These are phyloP conservation scores for Talaromyces sp. DNA, from an alignment of 2,329 filamentous ascomycete genomes.

Conservation along the genomic window DNA sequence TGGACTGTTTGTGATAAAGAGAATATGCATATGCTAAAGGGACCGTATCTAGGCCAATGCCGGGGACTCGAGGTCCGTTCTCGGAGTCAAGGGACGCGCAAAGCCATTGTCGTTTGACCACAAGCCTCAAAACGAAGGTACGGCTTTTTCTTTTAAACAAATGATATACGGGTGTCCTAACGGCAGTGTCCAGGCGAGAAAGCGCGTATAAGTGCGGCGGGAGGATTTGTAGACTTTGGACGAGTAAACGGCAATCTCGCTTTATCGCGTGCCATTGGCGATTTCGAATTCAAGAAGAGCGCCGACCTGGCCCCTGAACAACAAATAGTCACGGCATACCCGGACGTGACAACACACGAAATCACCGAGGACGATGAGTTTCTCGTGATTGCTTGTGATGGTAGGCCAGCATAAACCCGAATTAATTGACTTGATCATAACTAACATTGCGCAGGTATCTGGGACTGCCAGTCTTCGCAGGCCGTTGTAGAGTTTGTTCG, in stretches of 20 bases:
- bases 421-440: conserved; percentile 5
- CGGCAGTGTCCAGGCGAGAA: conserved; percentile 67
- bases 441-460: conserved; percentile 65
- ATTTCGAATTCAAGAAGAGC: conserved; percentile 99
- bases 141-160: background rate
- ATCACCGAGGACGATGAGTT: conserved; percentile 93
- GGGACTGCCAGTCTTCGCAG: conserved; percentile 98
- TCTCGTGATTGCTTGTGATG: conserved; percentile 84
- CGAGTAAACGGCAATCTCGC: conserved; percentile 97
- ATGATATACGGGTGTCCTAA: background rate
- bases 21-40: background rate
- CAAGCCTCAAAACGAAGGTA: conserved; percentile 97
- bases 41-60: conserved; percentile 70
- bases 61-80: conserved; percentile 88
- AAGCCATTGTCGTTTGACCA: conserved; percentile 99
- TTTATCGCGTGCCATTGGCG: conserved; percentile 91
- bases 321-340: conserved; percentile 96
- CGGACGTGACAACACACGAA: conserved; percentile 88
- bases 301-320: conserved; percentile 95
- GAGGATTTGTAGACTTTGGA: conserved; percentile 97
- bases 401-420: conserved; percentile 55
- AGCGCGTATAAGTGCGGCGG: conserved; percentile 88
- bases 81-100: conserved; percentile 93
- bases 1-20: background rate
- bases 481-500: conserved; percentile 95